Base-by-base conservation (phyloP, 2,329 filamentous ascomycete species). In the Talaromyces sp. region DNA sequence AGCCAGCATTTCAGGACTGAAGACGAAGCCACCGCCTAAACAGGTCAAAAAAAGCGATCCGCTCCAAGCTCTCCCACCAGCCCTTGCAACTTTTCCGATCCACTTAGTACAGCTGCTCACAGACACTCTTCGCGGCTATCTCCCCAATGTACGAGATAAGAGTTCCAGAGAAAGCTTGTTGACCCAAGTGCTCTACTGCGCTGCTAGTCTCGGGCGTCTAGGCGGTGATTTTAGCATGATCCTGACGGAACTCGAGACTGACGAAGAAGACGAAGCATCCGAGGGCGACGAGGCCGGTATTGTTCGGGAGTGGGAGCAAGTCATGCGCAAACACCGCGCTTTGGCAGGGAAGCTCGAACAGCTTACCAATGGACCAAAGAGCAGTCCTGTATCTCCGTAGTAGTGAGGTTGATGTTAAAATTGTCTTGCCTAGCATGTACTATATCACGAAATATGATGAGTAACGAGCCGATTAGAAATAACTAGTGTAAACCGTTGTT, bases 161-260 rank as follows among this genome's bases (percentile, higher is more conserved):
- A 85, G 89, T 28, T 89, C 90, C 0, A 82, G 92, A 34, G 94
- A 98, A 72, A 96, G 92, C 70, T 82, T 98, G 60, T 78, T 97
- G 42, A 98, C 93, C 0, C 94, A 98, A 73, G 90, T 97, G 0
- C 79, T 98, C 8, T 98, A 97, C 76, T 96, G 92, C 69, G 93
- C 94, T 0, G 91, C 92, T 53, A 97, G 93, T 76, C 79, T 99
- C 56, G 94, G 94, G 0, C 85, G 95, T 54, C 79, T 98, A 0
- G 95, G 95, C 2, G 93, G 91, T 1, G 95, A 99, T 74, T 99
- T 99, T 76, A 89, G 93, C 61, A 85, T 96, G 79, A 85, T 97
- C 66, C 82, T 98, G 62, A 91, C 92, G 0, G 70, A 86, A 42
- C 69, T 88, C 9, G 80, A 80, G 36, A 70, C 67, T 27, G 62